Conservation (phyloP, 2,329 filamentous ascomycete genomes). For the Fusarium foetens region DNA sequence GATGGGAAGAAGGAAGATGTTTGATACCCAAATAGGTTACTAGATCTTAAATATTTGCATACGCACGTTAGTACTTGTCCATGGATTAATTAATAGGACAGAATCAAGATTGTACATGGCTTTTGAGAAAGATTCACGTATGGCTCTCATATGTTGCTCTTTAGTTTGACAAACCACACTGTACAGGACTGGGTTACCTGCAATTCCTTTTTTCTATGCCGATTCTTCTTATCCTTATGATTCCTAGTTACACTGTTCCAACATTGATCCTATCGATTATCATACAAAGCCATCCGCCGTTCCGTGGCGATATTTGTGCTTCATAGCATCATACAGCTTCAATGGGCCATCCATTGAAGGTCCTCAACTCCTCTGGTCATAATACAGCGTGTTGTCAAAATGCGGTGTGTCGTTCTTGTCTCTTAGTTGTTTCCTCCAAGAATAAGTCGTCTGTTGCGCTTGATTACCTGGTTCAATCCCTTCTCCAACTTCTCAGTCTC, state of each 20-base stretch:
- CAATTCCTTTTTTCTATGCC: neutral
- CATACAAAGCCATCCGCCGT: constrained; percentile 8
- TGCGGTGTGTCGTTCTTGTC: neutral
- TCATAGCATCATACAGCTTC: constrained; percentile 13
- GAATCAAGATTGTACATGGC: neutral
- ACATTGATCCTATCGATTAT: neutral
- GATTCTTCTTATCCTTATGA: neutral
- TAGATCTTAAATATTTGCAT: neutral
- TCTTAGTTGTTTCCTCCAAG: constrained; percentile 49
- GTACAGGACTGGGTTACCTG: neutral
- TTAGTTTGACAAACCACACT: too few species aligned
- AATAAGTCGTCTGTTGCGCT: constrained; percentile 67
- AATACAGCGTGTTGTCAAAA: neutral
- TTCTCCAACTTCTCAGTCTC: constrained; percentile 73
- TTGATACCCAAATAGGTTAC: constrained; percentile 3
- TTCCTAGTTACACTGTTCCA: neutral
- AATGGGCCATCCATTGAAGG: neutral
- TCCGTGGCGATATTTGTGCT: neutral
- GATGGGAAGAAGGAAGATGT: neutral
- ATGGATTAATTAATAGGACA: neutral
- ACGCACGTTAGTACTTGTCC: neutral
- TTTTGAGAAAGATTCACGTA: neutral
- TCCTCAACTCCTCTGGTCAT: neutral
- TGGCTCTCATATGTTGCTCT: neutral
- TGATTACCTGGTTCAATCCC: constrained; percentile 67